Evolutionary conservation across 2,329 filamentous ascomycete genomes (phyloP).

Genomic region (Fusarium azukiicola): DNA sequence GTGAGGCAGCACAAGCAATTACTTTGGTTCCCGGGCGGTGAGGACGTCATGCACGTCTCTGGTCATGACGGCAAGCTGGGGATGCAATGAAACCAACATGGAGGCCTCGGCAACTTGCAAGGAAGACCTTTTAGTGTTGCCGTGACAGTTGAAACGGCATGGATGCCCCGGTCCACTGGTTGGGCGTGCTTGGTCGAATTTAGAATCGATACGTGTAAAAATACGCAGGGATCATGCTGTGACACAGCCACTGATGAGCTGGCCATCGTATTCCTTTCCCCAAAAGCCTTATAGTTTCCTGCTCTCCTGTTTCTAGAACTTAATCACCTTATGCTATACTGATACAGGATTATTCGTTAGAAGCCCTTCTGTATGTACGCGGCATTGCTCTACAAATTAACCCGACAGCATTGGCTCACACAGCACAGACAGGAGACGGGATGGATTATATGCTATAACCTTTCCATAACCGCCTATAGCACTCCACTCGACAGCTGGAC

Average conservation of each 20-base stretch:
- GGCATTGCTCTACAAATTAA: background rate
- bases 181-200: background rate
- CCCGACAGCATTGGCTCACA: background rate
- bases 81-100: background rate
- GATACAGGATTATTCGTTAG: background rate
- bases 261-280: background rate
- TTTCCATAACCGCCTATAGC: background rate
- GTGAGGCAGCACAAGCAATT: background rate
- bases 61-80: background rate
- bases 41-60: background rate
- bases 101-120: background rate
- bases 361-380: background rate
- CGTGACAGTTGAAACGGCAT: background rate
- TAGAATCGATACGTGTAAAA: background rate
- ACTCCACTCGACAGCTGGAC: background rate
- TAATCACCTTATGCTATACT: background rate
- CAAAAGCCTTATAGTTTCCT: background rate
- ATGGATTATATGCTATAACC: background rate
- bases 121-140: background rate
- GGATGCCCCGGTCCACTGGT: background rate
- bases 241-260: slow-evolving; percentile 1
- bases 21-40: too few species aligned
- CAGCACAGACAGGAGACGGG: background rate
- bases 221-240: background rate
- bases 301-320: background rate